A percentile compares a stretch with the other conserved stretches of the same genome.
Conservation (phyloP, 179 eudicot species). For the Vitellaria paradoxa region DNA sequence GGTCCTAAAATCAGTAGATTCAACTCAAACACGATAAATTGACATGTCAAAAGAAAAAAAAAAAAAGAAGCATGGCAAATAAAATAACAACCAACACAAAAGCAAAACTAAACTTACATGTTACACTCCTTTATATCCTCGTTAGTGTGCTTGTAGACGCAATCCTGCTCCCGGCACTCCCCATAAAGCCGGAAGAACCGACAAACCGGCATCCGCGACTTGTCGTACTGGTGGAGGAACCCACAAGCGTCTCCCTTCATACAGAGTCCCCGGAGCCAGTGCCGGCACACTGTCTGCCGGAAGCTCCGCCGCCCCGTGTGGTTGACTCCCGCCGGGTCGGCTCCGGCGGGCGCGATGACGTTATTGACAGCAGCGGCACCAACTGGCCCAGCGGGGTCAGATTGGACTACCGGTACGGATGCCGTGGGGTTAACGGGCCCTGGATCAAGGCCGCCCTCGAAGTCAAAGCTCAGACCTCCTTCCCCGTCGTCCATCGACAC, state of each 20-base stretch:
- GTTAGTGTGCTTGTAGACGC: slow-evolving; percentile 96
- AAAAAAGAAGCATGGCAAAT: not conserved
- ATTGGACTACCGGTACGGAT: slow-evolving; percentile 33
- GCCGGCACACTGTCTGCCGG: slow-evolving; percentile 97
- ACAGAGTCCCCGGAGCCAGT: slow-evolving; percentile 96
- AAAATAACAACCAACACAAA: not conserved
- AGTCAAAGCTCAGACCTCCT: slow-evolving; percentile 88
- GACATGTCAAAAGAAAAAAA: not conserved
- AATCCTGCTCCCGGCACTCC: slow-evolving; percentile 95
- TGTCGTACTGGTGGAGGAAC: slow-evolving; percentile 89
- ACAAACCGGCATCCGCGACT: slow-evolving; percentile 93
- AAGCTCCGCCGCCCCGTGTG: slow-evolving; percentile 64
- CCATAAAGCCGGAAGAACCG: slow-evolving; percentile 80
- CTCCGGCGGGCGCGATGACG: slow-evolving; percentile 12
- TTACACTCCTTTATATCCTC: slow-evolving; percentile 98
- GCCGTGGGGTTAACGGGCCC: slow-evolving; percentile 48
- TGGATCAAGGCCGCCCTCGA: slow-evolving; percentile 88
- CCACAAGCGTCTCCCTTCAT: slow-evolving; percentile 99
- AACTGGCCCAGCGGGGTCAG: slow-evolving; percentile 18
- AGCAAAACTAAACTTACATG: slow-evolving; percentile 48
- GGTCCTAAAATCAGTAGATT: not conserved
- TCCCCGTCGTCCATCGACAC: slow-evolving; percentile 76
- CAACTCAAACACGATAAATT: not conserved
- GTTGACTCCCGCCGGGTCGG: slow-evolving; percentile 16
- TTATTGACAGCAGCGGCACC: slow-evolving; percentile 28